Base-by-base conservation (phyloP, 176 grass and related monocot species). In the Melocanna baccifera region DNA sequence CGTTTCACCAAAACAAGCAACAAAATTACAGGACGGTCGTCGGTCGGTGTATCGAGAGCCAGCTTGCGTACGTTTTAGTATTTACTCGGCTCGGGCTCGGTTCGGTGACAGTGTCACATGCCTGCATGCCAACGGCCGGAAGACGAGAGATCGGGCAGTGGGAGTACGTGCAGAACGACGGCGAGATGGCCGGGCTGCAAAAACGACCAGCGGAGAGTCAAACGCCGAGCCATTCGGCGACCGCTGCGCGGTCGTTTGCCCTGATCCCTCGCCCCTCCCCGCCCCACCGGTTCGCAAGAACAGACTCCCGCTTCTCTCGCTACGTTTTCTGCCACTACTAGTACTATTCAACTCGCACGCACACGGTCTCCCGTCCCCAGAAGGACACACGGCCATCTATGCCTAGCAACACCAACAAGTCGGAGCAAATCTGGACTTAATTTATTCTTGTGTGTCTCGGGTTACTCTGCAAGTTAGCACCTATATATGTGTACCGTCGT, bases 341-440 rank as follows among this genome's bases (percentile, higher is more conserved):
- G 5, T 52, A 19, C 6, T 19, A 20, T 20, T 57, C 53, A 10
- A 41, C 84, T 45, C 12, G 81, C 79, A 67, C 43, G 28, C 61
- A 12, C 76, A 20, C 88, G 36, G 69, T 43, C 45, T 12, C 47
- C 29, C 20, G 66, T 71, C 85, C 84, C 85, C 43, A 76, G 2
- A 25, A 75, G 12, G 42, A 71, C 81, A 84, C 75, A 37, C 69
- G 72, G 30, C 75, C 81, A 84, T 73, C 81, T 53, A 89, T 74
- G 81, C 87, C 85, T 6, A 7, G 12, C 75, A 70, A 2, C 75
- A 26, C 7, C 77, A 2, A 5, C 6, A 72, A 22, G 68, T 20
- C 62, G 50, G 30, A 15, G 13, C 69, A 16, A n/a, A 56, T 75
- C 78, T 56, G 32, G 19, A 6, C 36, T 61, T 84, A 37, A 14